Base-by-base conservation (phyloP, 202 grass and related monocot genomes). In the Elaeis oleifera region DNA sequence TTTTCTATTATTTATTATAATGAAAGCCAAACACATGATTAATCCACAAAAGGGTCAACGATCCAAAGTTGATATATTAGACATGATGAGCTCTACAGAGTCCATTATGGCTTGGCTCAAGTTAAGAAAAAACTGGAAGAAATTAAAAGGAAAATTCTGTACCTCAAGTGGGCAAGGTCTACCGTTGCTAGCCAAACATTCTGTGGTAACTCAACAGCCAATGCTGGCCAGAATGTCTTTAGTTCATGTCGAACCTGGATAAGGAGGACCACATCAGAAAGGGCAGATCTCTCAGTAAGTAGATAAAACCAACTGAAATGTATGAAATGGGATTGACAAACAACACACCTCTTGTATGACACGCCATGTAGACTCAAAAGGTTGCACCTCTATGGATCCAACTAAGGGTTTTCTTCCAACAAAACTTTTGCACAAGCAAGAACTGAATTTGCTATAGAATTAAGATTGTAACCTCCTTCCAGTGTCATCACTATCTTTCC, bases 381-480 rank as follows among this genome's bases (percentile, higher is more conserved):
- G 82, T 53, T 69, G 72, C 49, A 59, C 74, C 50, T 71, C 57
- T 50, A 65, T 61, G 61, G 82, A 50, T 44, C 58, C 72, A 71
- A 53, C 60, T 58, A 63, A 61, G 62, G 78, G 71, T 36, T 83
- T 56, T 91, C 92, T 75, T 89, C 81, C 71, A 97, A 89, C 21
- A 97, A 74, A 73, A 91, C 79, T 50, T 81, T 77, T 39, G 82
- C 84, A 61, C 92, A 97, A 80, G 82, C 75, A 77, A 60, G 71
- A 81, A 91, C 82, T 54, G 92, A 97, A 72, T 97, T 86, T 69
- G 87, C 82, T 73, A 89, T 97, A 56, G 87, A 97, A 15, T 50
- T 84, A 49, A 89, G 79, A 78, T 91, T 97, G 74, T 97, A 97
- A 62, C 92, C 92, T 67, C 84, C 92, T 85, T 97, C 92, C 54